A percentile compares a stretch with the other conserved stretches of the same genome.
Evolutionary conservation across 2,329 filamentous ascomycete genomes (phyloP).

Genomic region (Stagonosporopsis chrysanthemi): DNA sequence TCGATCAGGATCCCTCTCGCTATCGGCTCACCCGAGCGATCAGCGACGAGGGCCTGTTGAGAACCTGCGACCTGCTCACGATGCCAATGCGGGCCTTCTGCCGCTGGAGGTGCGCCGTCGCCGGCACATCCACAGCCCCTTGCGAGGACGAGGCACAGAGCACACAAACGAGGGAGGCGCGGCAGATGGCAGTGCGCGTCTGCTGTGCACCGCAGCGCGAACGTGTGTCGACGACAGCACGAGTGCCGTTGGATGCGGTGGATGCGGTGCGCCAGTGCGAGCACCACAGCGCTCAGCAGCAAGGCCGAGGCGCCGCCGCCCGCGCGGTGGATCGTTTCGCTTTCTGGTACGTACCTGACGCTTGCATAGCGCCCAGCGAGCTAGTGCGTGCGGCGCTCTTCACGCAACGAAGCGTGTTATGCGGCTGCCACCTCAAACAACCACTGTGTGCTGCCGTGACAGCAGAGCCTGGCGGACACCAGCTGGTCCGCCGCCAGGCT

Average conservation of each 20-base stretch:
- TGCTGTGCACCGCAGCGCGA: constrained; percentile 8
- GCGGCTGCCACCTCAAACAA: constrained; percentile 30
- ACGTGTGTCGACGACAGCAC: constrained; percentile 8
- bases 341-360: constrained; percentile 24
- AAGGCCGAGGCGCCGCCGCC: constrained; percentile 9
- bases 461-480: constrained; percentile 2
- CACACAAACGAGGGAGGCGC: constrained; percentile 2
- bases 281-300: constrained; percentile 4
- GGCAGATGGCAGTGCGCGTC: constrained; percentile 5
- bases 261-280: too few species aligned
- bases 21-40: constrained; percentile 43
- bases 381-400: constrained; percentile 24
- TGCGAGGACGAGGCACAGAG: constrained; percentile 7
- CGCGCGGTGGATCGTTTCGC: constrained; percentile 6
- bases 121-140: constrained; percentile 5
- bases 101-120: constrained; percentile 7
- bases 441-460: constrained; percentile 20
- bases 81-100: constrained; percentile 32
- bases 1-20: constrained; percentile 37
- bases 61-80: constrained; percentile 29
- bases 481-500: constrained; percentile 21
- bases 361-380: constrained; percentile 18
- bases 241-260: constrained; percentile 14
- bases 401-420: constrained; percentile 40
- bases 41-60: constrained; percentile 40